Evolutionary conservation across 352 stramenopile species (phyloP).

Genomic region (Globisporangium canariense): DNA sequence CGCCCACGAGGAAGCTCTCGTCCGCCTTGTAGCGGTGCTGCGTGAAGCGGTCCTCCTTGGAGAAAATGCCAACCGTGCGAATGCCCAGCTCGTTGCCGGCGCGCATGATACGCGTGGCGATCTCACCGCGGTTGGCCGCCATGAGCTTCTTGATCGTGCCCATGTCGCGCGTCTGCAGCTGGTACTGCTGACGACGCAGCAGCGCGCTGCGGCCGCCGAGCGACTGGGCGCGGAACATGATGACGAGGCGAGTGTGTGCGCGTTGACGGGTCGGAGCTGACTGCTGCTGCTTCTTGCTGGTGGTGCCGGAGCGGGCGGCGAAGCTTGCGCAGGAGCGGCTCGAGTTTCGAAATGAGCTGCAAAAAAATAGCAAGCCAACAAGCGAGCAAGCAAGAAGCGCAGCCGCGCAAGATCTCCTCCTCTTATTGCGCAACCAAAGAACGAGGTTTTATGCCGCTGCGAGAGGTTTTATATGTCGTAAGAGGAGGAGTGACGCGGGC

Average conservation of each 20-base stretch:
- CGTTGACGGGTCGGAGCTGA: background rate
- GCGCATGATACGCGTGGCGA: constrained; percentile 96
- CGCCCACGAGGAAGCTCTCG: constrained; percentile 92
- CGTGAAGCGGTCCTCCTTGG: constrained; percentile 93
- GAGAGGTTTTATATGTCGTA: background rate
- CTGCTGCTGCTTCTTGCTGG: background rate
- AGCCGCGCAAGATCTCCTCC: constrained; percentile 10
- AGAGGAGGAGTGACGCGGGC: background rate
- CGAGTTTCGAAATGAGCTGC: constrained; percentile 7
- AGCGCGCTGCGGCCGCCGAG: constrained; percentile 19
- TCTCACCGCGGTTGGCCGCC: constrained; percentile 98
- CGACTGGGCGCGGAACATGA: constrained; percentile 45
- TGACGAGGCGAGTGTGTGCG: background rate
- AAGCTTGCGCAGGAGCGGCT: constrained; percentile 4
- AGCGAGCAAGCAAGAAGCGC: background rate
- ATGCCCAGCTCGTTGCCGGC: constrained; percentile 92
- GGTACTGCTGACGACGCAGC: constrained; percentile 10
- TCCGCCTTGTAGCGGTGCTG: constrained; percentile 98
- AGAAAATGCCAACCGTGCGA: constrained; percentile 89
- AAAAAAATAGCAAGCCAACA: constrained; percentile 3
- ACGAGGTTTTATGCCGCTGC: background rate
- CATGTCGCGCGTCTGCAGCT: constrained; percentile 40
- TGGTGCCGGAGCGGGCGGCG: background rate
- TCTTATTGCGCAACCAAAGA: constrained; percentile 6
- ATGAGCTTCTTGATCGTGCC: constrained; percentile 95